Evolutionary conservation across 352 stramenopile genomes (phyloP).

Genomic region (Phytophthora tubulina): DNA sequence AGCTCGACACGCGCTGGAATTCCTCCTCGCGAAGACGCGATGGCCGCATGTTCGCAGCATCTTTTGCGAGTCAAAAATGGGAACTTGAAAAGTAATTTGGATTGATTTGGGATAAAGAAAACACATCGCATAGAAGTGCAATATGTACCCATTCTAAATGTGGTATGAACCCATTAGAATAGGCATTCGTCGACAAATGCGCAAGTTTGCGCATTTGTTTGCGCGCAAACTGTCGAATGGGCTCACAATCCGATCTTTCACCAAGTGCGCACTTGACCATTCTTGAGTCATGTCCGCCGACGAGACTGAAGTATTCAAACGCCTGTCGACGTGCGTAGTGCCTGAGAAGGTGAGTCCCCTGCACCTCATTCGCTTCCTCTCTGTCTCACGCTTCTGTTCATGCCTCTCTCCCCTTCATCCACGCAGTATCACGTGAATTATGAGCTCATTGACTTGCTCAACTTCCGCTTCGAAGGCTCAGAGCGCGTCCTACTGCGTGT

Average conservation of each 20-base stretch:
- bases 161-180: background rate
- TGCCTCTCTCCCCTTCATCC: background rate
- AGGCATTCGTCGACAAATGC: conserved; percentile 33
- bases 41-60: conserved; percentile 14
- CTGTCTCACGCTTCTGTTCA: background rate
- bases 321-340: conserved; percentile 64
- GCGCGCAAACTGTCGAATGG: conserved; percentile 23
- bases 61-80: background rate
- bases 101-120: too few species aligned
- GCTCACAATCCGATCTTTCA: conserved; percentile 24
- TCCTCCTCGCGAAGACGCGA: conserved; percentile 4
- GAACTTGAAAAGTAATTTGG: background rate
- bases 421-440: conserved; percentile 77
- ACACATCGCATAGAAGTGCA: too few species aligned
- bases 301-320: conserved; percentile 53
- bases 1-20: conserved; percentile 1
- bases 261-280: conserved; percentile 30
- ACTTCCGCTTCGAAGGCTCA: conserved; percentile 81
- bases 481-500: conserved; percentile 68
- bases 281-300: conserved; percentile 26
- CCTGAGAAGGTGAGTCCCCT: conserved; percentile 57
- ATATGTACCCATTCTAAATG: background rate
- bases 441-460: conserved; percentile 79
- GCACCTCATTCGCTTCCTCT: background rate
- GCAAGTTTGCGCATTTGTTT: background rate